These are phyloP conservation scores for Aspergillaceae sp. DNA, from an alignment of 2,329 filamentous ascomycete species.

Conservation along the genomic window DNA sequence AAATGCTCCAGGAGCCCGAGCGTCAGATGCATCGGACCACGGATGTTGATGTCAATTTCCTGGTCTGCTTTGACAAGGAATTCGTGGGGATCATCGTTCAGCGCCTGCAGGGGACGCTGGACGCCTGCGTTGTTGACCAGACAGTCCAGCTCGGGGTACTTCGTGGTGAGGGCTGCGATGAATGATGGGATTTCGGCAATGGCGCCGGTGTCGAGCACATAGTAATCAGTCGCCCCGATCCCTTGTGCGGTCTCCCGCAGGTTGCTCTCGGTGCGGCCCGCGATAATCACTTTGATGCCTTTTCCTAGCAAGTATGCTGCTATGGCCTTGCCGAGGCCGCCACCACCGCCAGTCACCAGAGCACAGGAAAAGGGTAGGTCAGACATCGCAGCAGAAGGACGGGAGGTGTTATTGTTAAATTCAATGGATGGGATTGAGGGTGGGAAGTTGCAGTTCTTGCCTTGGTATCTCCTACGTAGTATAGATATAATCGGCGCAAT, in stretches of 20 bases:
- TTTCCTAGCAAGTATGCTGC: conserved; percentile 13
- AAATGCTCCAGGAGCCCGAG: conserved; percentile 45
- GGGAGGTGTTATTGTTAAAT: no score
- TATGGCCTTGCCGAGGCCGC: conserved; percentile 17
- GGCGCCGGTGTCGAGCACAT: conserved; percentile 45
- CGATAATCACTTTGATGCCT: conserved; percentile 19
- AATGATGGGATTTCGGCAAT: conserved; percentile 34
- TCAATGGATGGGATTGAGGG: no score
- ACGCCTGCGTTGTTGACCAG: conserved; percentile 54
- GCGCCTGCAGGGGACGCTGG: conserved; percentile 42
- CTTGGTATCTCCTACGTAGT: no score
- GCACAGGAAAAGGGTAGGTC: conserved; percentile 43
- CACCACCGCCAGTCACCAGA: conserved; percentile 21
- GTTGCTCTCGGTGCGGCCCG: conserved; percentile 42
- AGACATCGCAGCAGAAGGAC: no score
- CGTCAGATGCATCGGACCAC: conserved; percentile 50
- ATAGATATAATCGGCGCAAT: no score
- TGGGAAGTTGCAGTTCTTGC: no score
- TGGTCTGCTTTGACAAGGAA: conserved; percentile 44
- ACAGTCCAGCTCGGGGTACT: conserved; percentile 50
- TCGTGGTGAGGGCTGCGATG: conserved; percentile 35
- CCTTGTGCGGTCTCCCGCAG: conserved; percentile 37
- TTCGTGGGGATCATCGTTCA: conserved; percentile 28
- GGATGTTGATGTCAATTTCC: conserved; percentile 52
- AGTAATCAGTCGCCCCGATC: conserved; percentile 44